Evolutionary conservation across 2,329 filamentous ascomycete genomes (phyloP).

Genomic region (Cladosporium sp.): DNA sequence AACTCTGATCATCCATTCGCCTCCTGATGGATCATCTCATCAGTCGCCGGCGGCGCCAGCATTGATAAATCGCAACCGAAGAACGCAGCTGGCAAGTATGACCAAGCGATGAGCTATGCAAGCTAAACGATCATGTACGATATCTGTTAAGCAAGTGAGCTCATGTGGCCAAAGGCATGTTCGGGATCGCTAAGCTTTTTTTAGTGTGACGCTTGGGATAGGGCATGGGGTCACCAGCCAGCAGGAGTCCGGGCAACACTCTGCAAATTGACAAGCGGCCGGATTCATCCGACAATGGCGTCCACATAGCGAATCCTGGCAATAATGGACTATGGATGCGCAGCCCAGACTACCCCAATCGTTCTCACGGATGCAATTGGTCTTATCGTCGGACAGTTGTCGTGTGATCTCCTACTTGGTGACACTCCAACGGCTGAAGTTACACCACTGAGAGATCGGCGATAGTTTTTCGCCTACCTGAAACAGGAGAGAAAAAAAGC

Average conservation of each 20-base stretch:
- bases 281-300: background rate
- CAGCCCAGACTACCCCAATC: background rate
- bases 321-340: background rate
- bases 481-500: background rate
- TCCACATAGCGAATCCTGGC: background rate
- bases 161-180: background rate
- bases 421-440: background rate
- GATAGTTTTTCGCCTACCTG: background rate
- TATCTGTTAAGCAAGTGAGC: background rate
- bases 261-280: background rate
- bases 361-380: background rate
- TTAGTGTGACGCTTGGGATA: background rate
- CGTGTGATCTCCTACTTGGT: background rate
- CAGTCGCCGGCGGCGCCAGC: background rate
- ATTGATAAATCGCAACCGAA: background rate
- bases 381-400: background rate
- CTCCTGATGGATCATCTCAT: background rate
- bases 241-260: background rate
- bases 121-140: background rate
- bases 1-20: background rate
- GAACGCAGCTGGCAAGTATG: background rate
- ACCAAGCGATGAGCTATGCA: background rate
- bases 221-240: background rate
- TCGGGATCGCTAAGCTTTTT: background rate
- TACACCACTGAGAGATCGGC: background rate